A percentile compares a stretch with the other conserved stretches of the same genome.
Evolutionary conservation across 805 yeast species (phyloP).

Genomic region (Cyberlindnera maritima): DNA sequence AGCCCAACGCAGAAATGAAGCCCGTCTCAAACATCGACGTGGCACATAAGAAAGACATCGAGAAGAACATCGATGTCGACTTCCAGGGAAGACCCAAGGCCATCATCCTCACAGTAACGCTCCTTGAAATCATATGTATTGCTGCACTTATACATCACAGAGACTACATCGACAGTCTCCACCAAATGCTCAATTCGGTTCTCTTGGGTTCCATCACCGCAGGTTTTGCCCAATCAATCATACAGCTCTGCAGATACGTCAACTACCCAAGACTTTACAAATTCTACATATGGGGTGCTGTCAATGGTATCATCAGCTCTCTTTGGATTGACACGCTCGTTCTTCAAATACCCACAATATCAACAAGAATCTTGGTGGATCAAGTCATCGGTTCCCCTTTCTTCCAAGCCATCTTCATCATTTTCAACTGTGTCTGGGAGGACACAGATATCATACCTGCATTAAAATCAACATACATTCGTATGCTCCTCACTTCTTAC

Average conservation of each 20-base stretch:
- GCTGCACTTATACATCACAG: conserved; percentile 19
- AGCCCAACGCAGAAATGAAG: too few species aligned
- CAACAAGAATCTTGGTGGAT: conserved; percentile 46
- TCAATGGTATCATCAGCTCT: conserved; percentile 54
- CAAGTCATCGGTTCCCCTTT: conserved; percentile 53
- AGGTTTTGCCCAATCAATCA: conserved; percentile 23
- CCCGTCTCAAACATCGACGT: conserved; percentile 7
- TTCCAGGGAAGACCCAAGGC: conserved; percentile 9
- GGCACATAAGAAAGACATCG: conserved; percentile 18
- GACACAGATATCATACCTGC: conserved; percentile 34
- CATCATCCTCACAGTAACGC: conserved; percentile 10
- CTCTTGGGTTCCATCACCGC: conserved; percentile 25
- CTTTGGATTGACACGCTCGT: conserved; percentile 54
- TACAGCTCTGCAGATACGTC: conserved; percentile 24
- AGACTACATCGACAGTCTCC: conserved; percentile 24
- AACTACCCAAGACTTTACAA: conserved; percentile 32
- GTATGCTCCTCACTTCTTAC: conserved; percentile 50
- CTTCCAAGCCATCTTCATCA: conserved; percentile 51
- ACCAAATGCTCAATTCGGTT: conserved; percentile 25
- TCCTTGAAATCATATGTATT: conserved; percentile 10
- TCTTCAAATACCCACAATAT: conserved; percentile 32
- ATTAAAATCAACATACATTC: conserved; percentile 39
- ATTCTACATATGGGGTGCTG: conserved; percentile 57
- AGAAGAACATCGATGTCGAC: conserved; percentile 17
- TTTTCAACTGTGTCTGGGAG: conserved; percentile 56